Percentiles rank a stretch among this genome's conserved stretches.
These are phyloP conservation scores for Hamigera avellanea DNA, from an alignment of 495 filamentous ascomycete genomes.

Conservation along the genomic window DNA sequence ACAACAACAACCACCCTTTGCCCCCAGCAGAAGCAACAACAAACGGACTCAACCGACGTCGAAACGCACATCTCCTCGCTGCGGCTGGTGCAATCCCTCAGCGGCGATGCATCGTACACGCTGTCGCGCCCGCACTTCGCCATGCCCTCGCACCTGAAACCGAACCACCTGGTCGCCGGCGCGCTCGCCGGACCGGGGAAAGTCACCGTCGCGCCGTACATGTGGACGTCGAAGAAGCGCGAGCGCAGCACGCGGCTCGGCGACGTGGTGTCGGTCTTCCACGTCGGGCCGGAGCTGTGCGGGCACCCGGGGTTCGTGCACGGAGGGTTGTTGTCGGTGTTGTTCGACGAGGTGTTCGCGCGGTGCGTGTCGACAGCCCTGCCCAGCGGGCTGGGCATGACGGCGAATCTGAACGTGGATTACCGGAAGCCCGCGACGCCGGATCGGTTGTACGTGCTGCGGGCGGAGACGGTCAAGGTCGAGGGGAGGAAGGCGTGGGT, in stretches of 20 bases:
- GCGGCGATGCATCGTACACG: slow-evolving; percentile 46
- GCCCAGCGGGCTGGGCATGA: slow-evolving; percentile 39
- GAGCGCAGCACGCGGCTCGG: neutral
- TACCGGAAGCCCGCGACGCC: slow-evolving; percentile 51
- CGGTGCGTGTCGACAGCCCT: slow-evolving; percentile 28
- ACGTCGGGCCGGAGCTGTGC: slow-evolving; percentile 24
- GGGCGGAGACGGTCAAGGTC: slow-evolving; percentile 33
- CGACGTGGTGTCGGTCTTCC: slow-evolving; percentile 23
- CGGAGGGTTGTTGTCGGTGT: slow-evolving; percentile 25
- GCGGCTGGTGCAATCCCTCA: slow-evolving; percentile 55
- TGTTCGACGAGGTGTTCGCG: slow-evolving; percentile 33
- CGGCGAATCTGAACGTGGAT: slow-evolving; percentile 50
- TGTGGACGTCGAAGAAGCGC: slow-evolving; percentile 35
- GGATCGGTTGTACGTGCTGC: slow-evolving; percentile 52
- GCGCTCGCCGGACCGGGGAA: slow-evolving; percentile 54
- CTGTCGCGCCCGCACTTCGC: slow-evolving; percentile 58
- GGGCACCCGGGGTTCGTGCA: slow-evolving; percentile 31
- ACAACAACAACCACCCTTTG: neutral
- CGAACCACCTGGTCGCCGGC: slow-evolving; percentile 27
- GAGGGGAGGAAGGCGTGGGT: slow-evolving; percentile 33
- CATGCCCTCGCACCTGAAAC: slow-evolving; percentile 17
- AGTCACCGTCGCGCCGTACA: slow-evolving; percentile 67
- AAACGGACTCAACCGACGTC: slow-evolving; percentile 24
- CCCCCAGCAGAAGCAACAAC: slow-evolving; percentile 1
- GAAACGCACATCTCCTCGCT: slow-evolving; percentile 61